phyloP scores from a whole-genome alignment of 352 stramenopile genomes.

The Phytopythium delawarense region DNA sequence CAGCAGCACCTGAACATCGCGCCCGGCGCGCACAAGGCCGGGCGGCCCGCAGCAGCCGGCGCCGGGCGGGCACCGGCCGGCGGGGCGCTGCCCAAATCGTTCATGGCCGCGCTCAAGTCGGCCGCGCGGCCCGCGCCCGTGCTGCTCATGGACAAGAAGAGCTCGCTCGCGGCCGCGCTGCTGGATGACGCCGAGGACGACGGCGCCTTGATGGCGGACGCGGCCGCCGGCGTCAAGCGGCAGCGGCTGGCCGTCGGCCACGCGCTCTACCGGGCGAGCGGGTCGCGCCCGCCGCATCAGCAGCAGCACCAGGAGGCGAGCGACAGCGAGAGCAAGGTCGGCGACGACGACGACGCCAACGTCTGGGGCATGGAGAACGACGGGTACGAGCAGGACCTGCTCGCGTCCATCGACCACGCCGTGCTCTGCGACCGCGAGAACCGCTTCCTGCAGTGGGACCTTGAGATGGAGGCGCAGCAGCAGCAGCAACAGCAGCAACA shows the following conservation, averaged over 20 bases:
- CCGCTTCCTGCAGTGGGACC: slow-evolving; percentile 71
- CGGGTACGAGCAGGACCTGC: slow-evolving; percentile 61
- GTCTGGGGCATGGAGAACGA: slow-evolving; percentile 76
- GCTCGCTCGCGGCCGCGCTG: slow-evolving; percentile 39
- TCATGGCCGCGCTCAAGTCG: slow-evolving; percentile 11
- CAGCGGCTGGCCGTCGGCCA: slow-evolving; percentile 13
- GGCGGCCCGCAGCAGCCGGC: neutral
- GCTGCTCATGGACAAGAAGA: slow-evolving; percentile 33
- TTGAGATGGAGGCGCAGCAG: slow-evolving; percentile 49
- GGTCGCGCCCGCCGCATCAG: neutral
- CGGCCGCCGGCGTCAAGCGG: neutral
- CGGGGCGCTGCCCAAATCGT: slow-evolving; percentile 13
- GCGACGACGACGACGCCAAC: slow-evolving; percentile 47
- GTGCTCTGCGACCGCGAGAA: slow-evolving; percentile 81
- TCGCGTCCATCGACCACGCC: slow-evolving; percentile 74
- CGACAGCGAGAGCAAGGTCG: slow-evolving; percentile 30
- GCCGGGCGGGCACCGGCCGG: neutral
- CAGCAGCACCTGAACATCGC: slow-evolving; percentile 17
- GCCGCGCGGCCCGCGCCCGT: slow-evolving; percentile 9
- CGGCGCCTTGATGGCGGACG: slow-evolving; percentile 11
- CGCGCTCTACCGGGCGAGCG: slow-evolving; percentile 23
- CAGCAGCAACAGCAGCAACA: slow-evolving; percentile 28
- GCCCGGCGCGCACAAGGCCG: slow-evolving; percentile 6
- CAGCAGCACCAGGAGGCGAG: neutral
- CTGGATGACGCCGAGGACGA: slow-evolving; percentile 36